Conservation (phyloP, 2,329 filamentous ascomycete genomes). For the Acephala macrosclerotiorum region DNA sequence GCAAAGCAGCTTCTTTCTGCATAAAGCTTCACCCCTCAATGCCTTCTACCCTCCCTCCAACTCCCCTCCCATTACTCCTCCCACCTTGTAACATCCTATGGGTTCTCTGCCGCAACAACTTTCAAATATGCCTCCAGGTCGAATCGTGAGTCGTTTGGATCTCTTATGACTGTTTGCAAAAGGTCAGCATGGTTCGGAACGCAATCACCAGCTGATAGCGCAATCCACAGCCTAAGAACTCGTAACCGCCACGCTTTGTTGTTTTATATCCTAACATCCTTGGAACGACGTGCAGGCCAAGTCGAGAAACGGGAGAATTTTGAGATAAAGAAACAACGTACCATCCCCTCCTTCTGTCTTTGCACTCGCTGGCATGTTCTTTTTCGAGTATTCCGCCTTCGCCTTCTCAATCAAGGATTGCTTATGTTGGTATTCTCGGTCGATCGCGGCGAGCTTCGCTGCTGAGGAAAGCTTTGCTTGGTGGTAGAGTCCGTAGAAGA, state of each 20-base stretch:
- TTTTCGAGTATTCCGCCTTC: conserved; percentile 88
- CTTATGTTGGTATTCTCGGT: conserved; percentile 91
- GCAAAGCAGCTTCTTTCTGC: conserved; percentile 29
- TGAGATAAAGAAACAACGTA: conserved; percentile 38
- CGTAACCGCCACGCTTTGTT: neutral
- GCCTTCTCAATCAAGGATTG: conserved; percentile 90
- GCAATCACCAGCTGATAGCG: neutral
- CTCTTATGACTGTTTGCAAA: conserved; percentile 65
- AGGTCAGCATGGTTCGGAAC: neutral
- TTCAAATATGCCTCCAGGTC: conserved; percentile 88
- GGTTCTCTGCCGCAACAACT: conserved; percentile 59
- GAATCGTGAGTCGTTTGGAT: conserved; percentile 88
- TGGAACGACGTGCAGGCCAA: neutral
- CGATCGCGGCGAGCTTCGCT: conserved; percentile 72
- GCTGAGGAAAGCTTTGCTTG: conserved; percentile 80
- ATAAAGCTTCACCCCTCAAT: conserved; percentile 28
- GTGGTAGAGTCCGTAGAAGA: conserved; percentile 96
- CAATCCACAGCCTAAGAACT: neutral
- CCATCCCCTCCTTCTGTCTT: conserved; percentile 47
- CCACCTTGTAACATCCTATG: conserved; percentile 30
- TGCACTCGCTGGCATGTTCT: conserved; percentile 61
- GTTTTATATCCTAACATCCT: neutral
- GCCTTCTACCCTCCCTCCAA: conserved; percentile 35
- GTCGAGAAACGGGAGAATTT: neutral
- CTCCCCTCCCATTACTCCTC: conserved; percentile 6